Conservation (phyloP, 176 grass and related monocot species). For the Oryza glumipatula region DNA sequence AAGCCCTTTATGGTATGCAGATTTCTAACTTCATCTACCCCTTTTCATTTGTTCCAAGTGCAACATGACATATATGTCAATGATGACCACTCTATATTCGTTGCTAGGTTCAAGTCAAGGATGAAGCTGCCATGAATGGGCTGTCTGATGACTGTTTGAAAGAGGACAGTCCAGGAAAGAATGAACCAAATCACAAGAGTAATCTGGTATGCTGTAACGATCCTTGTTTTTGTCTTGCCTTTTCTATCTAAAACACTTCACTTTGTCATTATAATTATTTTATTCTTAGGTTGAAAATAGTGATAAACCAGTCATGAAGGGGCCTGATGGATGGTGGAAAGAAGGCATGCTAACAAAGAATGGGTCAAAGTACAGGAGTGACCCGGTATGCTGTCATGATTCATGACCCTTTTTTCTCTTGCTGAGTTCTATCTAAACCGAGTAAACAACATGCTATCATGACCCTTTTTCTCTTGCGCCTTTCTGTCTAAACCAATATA, state of each 20-base stretch:
- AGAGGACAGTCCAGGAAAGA: constrained; percentile 30
- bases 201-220: constrained; percentile 33
- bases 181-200: constrained; percentile 23
- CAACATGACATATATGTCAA: not conserved
- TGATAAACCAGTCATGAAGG: constrained; percentile 26
- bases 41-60: constrained; percentile 7
- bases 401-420: no score
- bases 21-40: not conserved
- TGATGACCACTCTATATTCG: constrained; percentile 10
- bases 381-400: not conserved
- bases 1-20: constrained; percentile 25
- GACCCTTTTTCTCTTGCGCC: not conserved
- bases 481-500: not conserved
- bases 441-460: not conserved
- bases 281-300: constrained; percentile 27
- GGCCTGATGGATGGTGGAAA: constrained; percentile 47
- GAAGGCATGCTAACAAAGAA: constrained; percentile 30
- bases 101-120: constrained; percentile 36
- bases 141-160: constrained; percentile 38
- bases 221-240: not conserved
- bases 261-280: not conserved
- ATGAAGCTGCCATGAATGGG: constrained; percentile 6
- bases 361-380: not conserved
- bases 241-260: not conserved
- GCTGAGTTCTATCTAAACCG: no score